phyloP scores from a whole-genome alignment of 2,329 filamentous ascomycete species.

The Coleophoma eucalyptorum region DNA sequence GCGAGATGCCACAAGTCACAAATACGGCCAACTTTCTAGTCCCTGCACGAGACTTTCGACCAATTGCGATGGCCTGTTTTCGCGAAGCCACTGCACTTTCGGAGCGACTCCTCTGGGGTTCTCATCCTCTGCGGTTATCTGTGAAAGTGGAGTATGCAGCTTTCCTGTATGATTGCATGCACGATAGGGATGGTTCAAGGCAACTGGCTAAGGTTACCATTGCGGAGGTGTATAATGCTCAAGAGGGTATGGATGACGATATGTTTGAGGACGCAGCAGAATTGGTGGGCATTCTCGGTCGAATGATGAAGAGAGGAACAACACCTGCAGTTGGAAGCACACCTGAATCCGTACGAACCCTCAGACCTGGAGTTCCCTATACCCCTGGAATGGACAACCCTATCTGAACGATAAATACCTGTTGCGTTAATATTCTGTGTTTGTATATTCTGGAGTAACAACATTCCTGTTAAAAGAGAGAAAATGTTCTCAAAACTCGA shows the following conservation, averaged over 20 bases:
- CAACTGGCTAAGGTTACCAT: slow-evolving; percentile 79
- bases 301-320: slow-evolving; percentile 76
- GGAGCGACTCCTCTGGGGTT: slow-evolving; percentile 74
- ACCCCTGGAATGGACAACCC: background rate
- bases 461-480: too few species aligned
- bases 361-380: too few species aligned
- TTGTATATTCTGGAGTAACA: too few species aligned
- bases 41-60: slow-evolving; percentile 75
- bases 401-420: background rate
- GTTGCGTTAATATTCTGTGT: too few species aligned
- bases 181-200: slow-evolving; percentile 74
- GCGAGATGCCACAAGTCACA: slow-evolving; percentile 28
- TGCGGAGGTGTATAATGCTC: slow-evolving; percentile 84
- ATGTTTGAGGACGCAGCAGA: slow-evolving; percentile 92
- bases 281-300: slow-evolving; percentile 79
- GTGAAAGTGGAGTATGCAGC: slow-evolving; percentile 90
- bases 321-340: too few species aligned
- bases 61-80: slow-evolving; percentile 78
- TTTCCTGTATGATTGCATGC: slow-evolving; percentile 89
- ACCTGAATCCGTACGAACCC: too few species aligned
- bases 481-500: too few species aligned
- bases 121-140: slow-evolving; percentile 83
- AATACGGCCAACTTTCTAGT: slow-evolving; percentile 71
- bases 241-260: slow-evolving; percentile 90
- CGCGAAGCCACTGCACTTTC: slow-evolving; percentile 71